phyloP scores from a whole-genome alignment of 768 basidiomycete genomes.

The Nidularia pulvinata region DNA sequence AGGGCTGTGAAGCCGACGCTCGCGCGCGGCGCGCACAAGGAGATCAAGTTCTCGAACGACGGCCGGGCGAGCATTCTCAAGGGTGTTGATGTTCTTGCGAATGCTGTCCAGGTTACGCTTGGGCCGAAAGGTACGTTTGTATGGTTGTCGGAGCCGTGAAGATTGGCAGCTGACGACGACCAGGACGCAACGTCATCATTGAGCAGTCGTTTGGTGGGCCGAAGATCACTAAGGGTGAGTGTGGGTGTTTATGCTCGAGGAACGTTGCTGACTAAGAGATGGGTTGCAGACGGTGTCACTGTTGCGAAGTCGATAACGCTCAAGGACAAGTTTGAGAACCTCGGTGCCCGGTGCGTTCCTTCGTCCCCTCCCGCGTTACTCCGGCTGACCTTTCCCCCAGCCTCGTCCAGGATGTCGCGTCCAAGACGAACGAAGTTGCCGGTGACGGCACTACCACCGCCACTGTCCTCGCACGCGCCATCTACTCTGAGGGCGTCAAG shows the following conservation, averaged over 20 bases:
- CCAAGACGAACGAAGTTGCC: constrained; percentile 95
- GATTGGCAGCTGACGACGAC: constrained; percentile 7
- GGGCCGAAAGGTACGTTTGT: constrained; percentile 82
- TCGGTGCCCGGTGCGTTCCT: constrained; percentile 84
- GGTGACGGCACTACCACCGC: constrained; percentile 99
- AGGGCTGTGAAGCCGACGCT: constrained; percentile 54
- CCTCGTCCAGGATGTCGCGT: constrained; percentile 93
- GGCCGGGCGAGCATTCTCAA: constrained; percentile 92
- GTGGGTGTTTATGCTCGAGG: not conserved
- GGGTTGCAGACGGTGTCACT: constrained; percentile 86
- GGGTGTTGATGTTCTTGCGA: constrained; percentile 96
- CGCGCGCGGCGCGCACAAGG: constrained; percentile 85
- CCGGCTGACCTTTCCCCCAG: constrained; percentile 29
- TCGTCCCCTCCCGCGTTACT: constrained; percentile 3
- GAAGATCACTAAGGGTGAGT: constrained; percentile 93
- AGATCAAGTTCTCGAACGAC: constrained; percentile 96
- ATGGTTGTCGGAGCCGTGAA: not conserved
- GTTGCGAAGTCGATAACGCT: constrained; percentile 94
- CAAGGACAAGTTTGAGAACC: constrained; percentile 99
- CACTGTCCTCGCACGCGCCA: constrained; percentile 94
- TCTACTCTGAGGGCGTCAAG: constrained; percentile 98
- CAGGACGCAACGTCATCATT: constrained; percentile 97
- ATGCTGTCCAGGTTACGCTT: constrained; percentile 95
- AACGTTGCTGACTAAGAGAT: constrained; percentile 4
- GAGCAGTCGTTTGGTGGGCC: constrained; percentile 90